phyloP scores from a whole-genome alignment of 768 basidiomycete genomes.

The Hydnum rufescens region DNA sequence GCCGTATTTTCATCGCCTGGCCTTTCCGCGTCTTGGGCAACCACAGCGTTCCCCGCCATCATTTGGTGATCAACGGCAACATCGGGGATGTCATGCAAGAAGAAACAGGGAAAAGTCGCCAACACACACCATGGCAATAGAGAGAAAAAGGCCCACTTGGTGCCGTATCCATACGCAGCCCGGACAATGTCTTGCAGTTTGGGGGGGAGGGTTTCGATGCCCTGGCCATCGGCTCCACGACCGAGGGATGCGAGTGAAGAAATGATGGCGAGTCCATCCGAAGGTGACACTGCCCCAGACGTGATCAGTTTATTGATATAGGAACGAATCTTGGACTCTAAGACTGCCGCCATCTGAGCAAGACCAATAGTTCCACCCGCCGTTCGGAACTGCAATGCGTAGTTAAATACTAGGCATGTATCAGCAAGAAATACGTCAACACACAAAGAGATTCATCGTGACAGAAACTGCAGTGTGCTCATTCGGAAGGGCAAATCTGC shows the following conservation, averaged over 20 bases:
- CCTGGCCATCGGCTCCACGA: slow-evolving; percentile 16
- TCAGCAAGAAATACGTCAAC: slow-evolving; percentile 10
- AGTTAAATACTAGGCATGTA: neutral
- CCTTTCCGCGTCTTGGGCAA: neutral
- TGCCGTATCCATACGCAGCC: slow-evolving; percentile 25
- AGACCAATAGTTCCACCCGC: slow-evolving; percentile 35
- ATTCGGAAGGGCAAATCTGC: slow-evolving; percentile 25
- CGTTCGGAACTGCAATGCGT: slow-evolving; percentile 23
- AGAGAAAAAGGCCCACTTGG: slow-evolving; percentile 27
- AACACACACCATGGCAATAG: slow-evolving; percentile 30
- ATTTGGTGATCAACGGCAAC: too few species aligned
- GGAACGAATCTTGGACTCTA: slow-evolving; percentile 24
- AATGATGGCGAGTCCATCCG: slow-evolving; percentile 16
- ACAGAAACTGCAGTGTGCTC: slow-evolving; percentile 26
- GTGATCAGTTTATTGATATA: slow-evolving; percentile 16
- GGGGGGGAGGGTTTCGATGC: slow-evolving; percentile 21
- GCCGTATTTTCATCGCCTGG: too few species aligned
- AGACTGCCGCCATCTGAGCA: slow-evolving; percentile 31
- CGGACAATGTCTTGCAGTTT: slow-evolving; percentile 20
- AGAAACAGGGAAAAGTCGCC: slow-evolving; percentile 19
- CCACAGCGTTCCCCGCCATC: neutral
- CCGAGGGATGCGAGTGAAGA: slow-evolving; percentile 14
- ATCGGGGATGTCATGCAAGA: slow-evolving; percentile 21
- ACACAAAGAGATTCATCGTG: slow-evolving; percentile 27
- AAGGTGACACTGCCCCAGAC: slow-evolving; percentile 16